These are phyloP conservation scores for Blastomyces parvus DNA, from an alignment of 2,329 filamentous ascomycete species.

Conservation along the genomic window DNA sequence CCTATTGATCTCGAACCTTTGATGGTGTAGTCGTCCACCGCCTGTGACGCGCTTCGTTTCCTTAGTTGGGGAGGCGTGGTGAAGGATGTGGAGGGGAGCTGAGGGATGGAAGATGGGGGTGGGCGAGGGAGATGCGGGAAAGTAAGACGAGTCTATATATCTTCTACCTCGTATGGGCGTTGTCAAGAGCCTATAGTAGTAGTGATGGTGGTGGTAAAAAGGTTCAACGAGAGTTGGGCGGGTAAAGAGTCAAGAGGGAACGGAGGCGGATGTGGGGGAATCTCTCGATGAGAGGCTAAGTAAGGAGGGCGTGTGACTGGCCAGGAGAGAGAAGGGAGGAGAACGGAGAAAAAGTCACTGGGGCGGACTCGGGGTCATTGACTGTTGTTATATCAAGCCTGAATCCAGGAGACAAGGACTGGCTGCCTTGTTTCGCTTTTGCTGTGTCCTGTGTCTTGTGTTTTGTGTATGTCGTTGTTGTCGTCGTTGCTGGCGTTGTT, in stretches of 20 bases:
- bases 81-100: conserved; percentile 19
- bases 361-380: neutral
- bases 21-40: conserved; percentile 25
- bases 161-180: neutral
- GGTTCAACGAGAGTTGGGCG: neutral
- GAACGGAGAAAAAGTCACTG: neutral
- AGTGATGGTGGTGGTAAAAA: neutral
- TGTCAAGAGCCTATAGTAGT: neutral
- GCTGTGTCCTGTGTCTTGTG: no score
- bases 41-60: conserved; percentile 47
- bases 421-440: no score
- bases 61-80: conserved; percentile 46
- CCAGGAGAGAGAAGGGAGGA: neutral
- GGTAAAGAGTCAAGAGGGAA: neutral
- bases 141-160: neutral
- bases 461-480: no score
- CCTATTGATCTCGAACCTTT: conserved; percentile 12
- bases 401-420: no score
- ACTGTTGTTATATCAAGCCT: neutral
- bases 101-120: neutral
- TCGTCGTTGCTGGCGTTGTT: no score
- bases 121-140: neutral
- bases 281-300: neutral
- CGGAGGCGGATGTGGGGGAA: neutral
- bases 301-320: neutral